Base-by-base conservation (phyloP, 1,284 basidiomycete genomes). In the Gastroboletus turbinatus region DNA sequence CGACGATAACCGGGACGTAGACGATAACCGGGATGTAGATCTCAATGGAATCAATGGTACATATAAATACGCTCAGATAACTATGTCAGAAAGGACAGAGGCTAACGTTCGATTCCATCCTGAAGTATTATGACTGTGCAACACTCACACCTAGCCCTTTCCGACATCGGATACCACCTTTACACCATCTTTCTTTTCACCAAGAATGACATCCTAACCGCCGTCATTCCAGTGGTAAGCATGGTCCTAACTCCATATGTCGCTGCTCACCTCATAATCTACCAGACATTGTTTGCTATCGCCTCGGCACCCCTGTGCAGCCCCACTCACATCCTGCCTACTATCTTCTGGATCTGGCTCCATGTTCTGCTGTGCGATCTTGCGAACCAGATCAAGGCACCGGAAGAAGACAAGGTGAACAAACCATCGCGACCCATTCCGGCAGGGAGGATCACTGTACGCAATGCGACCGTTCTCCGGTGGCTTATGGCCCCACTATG, bases 381-480 rank as follows among this genome's bases (percentile, higher is more conserved):
- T 19, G 72, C 79, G 1, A 80, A 80, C 52, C 79, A 80, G 62
- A 69, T 68, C 44, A 63, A 74, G 21, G 63, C 65, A 3, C 67
- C 69, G 2, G 70, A 72, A 16, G 79, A 80, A 58, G 78, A 81
- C 60, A 57, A 52, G 21, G 30, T 65, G 32, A 79, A 79, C 63
- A 76, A 80, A 50, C 66, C 71, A 4, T 69, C 70, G 39, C 62
- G 78, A 11, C 79, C 79, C 0, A 60, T 79, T 17, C 78, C 78
- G 0, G 59, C 74, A 4, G 67, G 69, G 10, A 70, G 74, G 6
- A 72, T 80, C 25, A 64, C 75, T 0, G 21, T 72, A 2, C 33
- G 19, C 5, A 52, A 67, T 8, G 75, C 78, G 1, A 62, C 61
- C 2, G 45, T 61, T 1, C 63, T 80, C 0, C 73, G 78, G 5